Evolutionary conservation across 306 rosid species (phyloP), one percentile per base, ranked within the genome.

Genomic region (Citrullus amarus): DNA sequence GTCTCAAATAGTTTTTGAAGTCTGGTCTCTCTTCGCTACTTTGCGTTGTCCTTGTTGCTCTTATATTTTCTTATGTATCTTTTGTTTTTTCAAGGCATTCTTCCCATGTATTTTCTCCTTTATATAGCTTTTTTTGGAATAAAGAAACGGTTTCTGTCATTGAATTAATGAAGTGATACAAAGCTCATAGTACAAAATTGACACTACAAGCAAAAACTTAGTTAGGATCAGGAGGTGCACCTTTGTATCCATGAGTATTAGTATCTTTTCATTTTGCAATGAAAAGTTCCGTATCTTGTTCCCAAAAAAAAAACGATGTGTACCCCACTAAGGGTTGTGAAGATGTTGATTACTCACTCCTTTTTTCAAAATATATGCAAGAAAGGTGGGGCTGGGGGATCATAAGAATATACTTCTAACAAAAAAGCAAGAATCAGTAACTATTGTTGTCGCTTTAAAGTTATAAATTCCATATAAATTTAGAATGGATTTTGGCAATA

Each of bases 401-500:
- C n/a, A 18, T 62, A 32, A 62, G 20, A 32, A 62, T 62, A 62
- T 62, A 62, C 68, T 62, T 62, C 43, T 13, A 13, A 30, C 36
- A 9, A 14, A 32, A 62, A 62, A 15, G 68, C 68, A 30, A 39
- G 68, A 62, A 62, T 62, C 41, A 28, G n/a, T 62, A 32, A 4
- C 9, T 8, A 2, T n/a, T 13, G n/a, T 62, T 62, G 68, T 28
- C 6, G 10, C 66, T 60, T 12, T 28, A 60, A 4, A 60, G 34
- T 6, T 1, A 58, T 22, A 15, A 66, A 66, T 66, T 66, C 51
- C 16, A 3, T 73, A 10, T 6, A 30, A 30, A 34, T 30, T 73
- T 30, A 73, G 25, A 73, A 73, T 32, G 61, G 4, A 73, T 39
- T 5, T 72, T 32, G 48, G 50, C 71, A 56, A 48, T 95, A 96